Conservation (phyloP, 176 grass and related monocot species). For the Musa itinerans region DNA sequence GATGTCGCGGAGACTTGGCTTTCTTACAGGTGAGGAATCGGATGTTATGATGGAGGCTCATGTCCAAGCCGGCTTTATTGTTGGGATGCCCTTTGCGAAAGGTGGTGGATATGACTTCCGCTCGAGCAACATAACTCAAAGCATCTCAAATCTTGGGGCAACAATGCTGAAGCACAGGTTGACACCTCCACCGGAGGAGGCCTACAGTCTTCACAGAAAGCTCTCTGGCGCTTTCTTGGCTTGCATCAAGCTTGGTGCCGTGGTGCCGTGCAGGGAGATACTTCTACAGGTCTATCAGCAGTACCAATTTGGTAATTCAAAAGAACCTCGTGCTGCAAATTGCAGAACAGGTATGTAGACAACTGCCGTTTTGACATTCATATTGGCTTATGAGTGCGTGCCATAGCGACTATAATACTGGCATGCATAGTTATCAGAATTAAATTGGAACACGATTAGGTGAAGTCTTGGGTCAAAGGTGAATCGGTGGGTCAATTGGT, state of each 20-base stretch:
- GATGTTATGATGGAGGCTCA: conserved; percentile 92
- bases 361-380: no score
- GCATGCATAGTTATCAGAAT: no score
- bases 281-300: conserved; percentile 53
- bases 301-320: conserved; percentile 36
- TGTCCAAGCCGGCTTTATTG: conserved; percentile 71
- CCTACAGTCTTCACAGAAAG: conserved; percentile 88
- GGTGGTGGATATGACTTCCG: conserved; percentile 58
- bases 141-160: conserved; percentile 73
- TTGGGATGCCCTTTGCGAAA: conserved; percentile 71
- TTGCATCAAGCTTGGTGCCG: conserved; percentile 81
- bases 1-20: conserved; percentile 81
- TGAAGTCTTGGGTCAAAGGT: no score
- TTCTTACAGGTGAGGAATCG: conserved; percentile 70
- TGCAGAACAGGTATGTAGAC: no score
- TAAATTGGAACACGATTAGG: no score
- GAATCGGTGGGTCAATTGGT: no score
- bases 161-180: conserved; percentile 87
- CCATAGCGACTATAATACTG: no score
- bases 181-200: conserved; percentile 85
- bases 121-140: conserved; percentile 67
- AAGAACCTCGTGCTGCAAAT: no score
- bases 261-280: conserved; percentile 80
- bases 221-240: conserved; percentile 89
- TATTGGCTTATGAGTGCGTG: no score